phyloP scores from a whole-genome alignment of 1,284 basidiomycete species.

The Wallemia ichthyophaga region DNA sequence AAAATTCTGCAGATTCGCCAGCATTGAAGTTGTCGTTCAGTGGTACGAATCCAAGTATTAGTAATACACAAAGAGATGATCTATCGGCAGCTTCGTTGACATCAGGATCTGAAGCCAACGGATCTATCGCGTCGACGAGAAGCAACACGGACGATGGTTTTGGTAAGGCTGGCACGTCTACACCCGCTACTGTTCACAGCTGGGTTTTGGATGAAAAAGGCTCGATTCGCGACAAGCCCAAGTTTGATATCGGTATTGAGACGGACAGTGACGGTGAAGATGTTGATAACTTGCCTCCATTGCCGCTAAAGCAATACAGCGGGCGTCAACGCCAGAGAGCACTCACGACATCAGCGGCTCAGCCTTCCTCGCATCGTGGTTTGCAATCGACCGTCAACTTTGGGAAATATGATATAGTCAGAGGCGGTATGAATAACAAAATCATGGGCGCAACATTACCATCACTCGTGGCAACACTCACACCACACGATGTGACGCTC shows the following conservation, averaged over 20 bases:
- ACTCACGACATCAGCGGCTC: background rate
- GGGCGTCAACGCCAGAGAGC: background rate
- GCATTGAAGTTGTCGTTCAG: background rate
- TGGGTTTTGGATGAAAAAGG: background rate
- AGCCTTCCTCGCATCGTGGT: background rate
- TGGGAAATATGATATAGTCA: background rate
- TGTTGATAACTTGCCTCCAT: background rate
- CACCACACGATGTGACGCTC: slow-evolving; percentile 66
- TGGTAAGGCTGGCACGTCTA: background rate
- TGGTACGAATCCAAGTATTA: background rate
- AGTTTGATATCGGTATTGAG: background rate
- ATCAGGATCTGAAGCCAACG: background rate
- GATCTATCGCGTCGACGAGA: background rate
- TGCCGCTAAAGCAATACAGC: background rate
- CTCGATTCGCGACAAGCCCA: background rate
- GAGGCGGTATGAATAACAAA: slow-evolving; percentile 30
- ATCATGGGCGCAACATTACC: slow-evolving; percentile 69
- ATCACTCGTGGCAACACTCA: slow-evolving; percentile 78
- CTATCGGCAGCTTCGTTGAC: background rate
- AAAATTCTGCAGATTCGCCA: background rate
- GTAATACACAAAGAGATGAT: background rate
- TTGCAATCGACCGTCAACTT: background rate
- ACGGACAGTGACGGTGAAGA: background rate
- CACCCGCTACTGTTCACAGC: background rate
- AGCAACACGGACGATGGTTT: background rate